These are phyloP conservation scores for Coleophoma cylindrospora DNA, from an alignment of 2,329 filamentous ascomycete species.

Conservation along the genomic window DNA sequence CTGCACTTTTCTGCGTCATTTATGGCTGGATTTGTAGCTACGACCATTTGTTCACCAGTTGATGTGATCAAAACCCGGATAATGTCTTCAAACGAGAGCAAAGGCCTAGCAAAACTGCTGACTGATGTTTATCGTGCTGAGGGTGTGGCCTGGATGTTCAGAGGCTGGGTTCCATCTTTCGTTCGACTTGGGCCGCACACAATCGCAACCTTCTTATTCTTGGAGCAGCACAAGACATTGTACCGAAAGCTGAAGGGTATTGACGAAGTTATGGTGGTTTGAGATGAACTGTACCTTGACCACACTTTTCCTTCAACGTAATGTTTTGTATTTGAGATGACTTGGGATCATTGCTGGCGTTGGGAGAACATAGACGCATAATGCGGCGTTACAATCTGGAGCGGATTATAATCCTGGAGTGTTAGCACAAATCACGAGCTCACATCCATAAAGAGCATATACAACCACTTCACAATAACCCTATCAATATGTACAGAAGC, in stretches of 20 bases:
- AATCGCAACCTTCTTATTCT: slow-evolving; percentile 78
- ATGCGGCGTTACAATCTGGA: slow-evolving; percentile 5
- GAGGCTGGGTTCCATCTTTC: slow-evolving; percentile 81
- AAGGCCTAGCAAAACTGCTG: slow-evolving; percentile 55
- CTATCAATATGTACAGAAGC: too few species aligned
- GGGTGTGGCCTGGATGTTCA: slow-evolving; percentile 79
- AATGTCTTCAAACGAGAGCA: slow-evolving; percentile 62
- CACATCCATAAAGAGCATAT: too few species aligned
- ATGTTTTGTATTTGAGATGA: too few species aligned
- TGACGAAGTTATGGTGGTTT: slow-evolving; percentile 13
- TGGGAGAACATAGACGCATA: slow-evolving; percentile 16
- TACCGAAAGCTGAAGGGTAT: slow-evolving; percentile 51
- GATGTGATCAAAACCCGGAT: slow-evolving; percentile 87
- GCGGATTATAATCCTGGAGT: too few species aligned
- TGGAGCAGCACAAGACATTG: slow-evolving; percentile 80
- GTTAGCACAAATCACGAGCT: too few species aligned
- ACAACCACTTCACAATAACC: too few species aligned
- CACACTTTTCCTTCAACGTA: too few species aligned
- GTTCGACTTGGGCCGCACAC: slow-evolving; percentile 70
- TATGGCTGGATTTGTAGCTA: slow-evolving; percentile 76
- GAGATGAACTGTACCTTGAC: background rate
- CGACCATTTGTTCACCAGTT: slow-evolving; percentile 78
- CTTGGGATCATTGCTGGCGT: slow-evolving; percentile 1
- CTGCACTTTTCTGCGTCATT: slow-evolving; percentile 78
- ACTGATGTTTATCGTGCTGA: slow-evolving; percentile 64